These are phyloP conservation scores for Plasmodiophora brassicae DNA, from an alignment of 208 protist genomes.

Conservation along the genomic window DNA sequence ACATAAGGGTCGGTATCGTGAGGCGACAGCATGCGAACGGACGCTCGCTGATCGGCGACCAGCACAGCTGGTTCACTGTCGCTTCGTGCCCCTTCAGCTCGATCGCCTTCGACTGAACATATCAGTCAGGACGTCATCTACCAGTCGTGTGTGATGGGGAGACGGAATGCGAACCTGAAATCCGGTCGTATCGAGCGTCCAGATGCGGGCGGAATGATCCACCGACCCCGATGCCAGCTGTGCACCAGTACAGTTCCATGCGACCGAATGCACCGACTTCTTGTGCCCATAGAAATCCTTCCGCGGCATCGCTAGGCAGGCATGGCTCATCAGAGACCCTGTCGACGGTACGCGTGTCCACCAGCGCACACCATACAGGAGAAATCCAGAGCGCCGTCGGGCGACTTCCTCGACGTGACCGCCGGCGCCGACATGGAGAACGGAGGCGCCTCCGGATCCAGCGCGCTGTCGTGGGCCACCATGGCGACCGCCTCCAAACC, in stretches of 20 bases:
- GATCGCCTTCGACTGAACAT: background rate
- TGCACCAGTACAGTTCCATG: conserved; percentile 46
- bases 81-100: conserved; percentile 50
- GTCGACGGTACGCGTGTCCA: too few relatives aligned
- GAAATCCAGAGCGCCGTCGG: too few relatives aligned
- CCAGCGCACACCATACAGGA: too few relatives aligned
- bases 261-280: conserved; percentile 49
- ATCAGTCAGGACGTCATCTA: background rate
- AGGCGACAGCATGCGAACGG: background rate
- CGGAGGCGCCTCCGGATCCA: too few relatives aligned
- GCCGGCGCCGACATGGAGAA: too few relatives aligned
- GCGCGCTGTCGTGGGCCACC: too few relatives aligned
- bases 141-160: background rate
- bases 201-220: conserved; percentile 43
- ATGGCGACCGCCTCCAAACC: too few relatives aligned
- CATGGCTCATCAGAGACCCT: too few relatives aligned
- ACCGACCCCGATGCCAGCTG: conserved; percentile 53
- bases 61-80: conserved; percentile 54
- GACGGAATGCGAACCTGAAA: background rate
- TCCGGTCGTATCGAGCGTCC: conserved; percentile 33
- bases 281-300: conserved; percentile 38
- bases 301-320: background rate
- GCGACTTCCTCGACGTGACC: too few relatives aligned
- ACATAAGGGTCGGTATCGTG: conserved; percentile 23
- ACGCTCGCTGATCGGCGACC: conserved; percentile 37